Percentiles rank a stretch among this genome's conserved stretches.
Evolutionary conservation across 2,329 filamentous ascomycete genomes (phyloP).

Genomic region (Aspergillus terreus): DNA sequence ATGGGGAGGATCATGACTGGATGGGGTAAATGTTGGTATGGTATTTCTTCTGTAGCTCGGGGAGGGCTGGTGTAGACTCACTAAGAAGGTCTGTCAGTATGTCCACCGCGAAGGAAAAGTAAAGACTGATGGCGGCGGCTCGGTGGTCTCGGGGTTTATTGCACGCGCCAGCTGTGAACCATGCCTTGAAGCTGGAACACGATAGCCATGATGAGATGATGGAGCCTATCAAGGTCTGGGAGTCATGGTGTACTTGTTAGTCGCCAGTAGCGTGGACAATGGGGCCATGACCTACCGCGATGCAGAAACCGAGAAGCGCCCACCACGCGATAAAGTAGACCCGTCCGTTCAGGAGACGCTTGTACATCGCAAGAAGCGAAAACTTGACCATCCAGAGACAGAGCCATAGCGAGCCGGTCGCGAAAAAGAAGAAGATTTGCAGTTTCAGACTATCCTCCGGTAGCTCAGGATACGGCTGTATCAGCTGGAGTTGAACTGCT

Average conservation of each 20-base stretch:
- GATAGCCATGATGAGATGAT: slow-evolving; percentile 33
- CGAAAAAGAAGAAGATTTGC: slow-evolving; percentile 38
- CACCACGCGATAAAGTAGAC: slow-evolving; percentile 32
- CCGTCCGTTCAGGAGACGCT: slow-evolving; percentile 32
- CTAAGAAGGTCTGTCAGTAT: slow-evolving; percentile 35
- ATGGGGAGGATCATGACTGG: slow-evolving; percentile 38
- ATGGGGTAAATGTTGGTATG: not conserved
- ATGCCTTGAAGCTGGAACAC: slow-evolving; percentile 33
- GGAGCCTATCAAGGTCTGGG: slow-evolving; percentile 34
- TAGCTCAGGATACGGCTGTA: slow-evolving; percentile 25
- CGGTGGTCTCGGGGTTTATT: slow-evolving; percentile 23
- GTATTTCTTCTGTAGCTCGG: not conserved
- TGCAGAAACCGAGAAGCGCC: slow-evolving; percentile 31
- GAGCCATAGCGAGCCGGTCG: slow-evolving; percentile 37
- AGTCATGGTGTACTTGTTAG: not conserved
- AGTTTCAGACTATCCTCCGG: slow-evolving; percentile 27
- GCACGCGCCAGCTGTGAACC: slow-evolving; percentile 31
- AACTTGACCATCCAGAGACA: slow-evolving; percentile 41
- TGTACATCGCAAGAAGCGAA: slow-evolving; percentile 38
- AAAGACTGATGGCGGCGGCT: slow-evolving; percentile 31
- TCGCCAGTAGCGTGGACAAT: not conserved
- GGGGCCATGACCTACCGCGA: slow-evolving; percentile 24
- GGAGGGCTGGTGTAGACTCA: slow-evolving; percentile 7
- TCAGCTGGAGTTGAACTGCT: slow-evolving; percentile 19
- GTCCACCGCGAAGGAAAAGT: slow-evolving; percentile 34